Conservation (phyloP, 768 basidiomycete species). For the Crassisporium funariophilum region DNA sequence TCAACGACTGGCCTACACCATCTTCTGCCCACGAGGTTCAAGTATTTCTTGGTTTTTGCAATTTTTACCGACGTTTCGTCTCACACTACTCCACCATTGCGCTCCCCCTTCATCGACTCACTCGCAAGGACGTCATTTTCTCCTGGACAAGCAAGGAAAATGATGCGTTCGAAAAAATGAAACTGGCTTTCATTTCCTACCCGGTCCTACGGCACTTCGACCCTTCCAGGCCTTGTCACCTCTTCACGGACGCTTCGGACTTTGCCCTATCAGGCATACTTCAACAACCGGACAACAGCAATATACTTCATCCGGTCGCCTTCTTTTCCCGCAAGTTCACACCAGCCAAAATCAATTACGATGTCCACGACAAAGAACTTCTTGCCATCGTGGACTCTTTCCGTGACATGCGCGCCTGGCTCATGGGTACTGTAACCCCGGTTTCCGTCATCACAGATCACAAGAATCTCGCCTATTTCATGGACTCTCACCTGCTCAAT, state of each 20-base stretch:
- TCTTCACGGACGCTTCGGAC: slow-evolving; percentile 37
- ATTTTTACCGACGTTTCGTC: slow-evolving; percentile 48
- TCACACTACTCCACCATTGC: slow-evolving; percentile 34
- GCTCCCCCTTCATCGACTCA: slow-evolving; percentile 28
- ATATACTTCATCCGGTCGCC: slow-evolving; percentile 40
- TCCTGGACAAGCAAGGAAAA: slow-evolving; percentile 11
- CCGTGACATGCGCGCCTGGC: slow-evolving; percentile 33
- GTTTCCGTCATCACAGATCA: slow-evolving; percentile 33
- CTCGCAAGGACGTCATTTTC: slow-evolving; percentile 16
- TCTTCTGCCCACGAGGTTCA: slow-evolving; percentile 30
- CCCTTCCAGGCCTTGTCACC: slow-evolving; percentile 24
- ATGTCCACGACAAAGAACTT: slow-evolving; percentile 54
- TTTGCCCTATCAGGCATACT: slow-evolving; percentile 33
- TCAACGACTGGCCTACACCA: slow-evolving; percentile 38
- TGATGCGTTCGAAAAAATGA: slow-evolving; percentile 26
- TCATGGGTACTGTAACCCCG: slow-evolving; percentile 26
- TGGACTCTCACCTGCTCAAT: slow-evolving; percentile 39
- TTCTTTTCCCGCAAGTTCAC: slow-evolving; percentile 36
- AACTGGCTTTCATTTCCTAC: slow-evolving; percentile 27
- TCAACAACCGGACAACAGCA: slow-evolving; percentile 28
- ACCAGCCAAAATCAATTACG: slow-evolving; percentile 47
- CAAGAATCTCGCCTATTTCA: slow-evolving; percentile 49
- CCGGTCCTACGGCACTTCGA: slow-evolving; percentile 37
- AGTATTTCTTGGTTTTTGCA: slow-evolving; percentile 45
- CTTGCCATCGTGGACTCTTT: slow-evolving; percentile 47